phyloP scores from a whole-genome alignment of 768 basidiomycete genomes.

The Macrocybe gigantea region DNA sequence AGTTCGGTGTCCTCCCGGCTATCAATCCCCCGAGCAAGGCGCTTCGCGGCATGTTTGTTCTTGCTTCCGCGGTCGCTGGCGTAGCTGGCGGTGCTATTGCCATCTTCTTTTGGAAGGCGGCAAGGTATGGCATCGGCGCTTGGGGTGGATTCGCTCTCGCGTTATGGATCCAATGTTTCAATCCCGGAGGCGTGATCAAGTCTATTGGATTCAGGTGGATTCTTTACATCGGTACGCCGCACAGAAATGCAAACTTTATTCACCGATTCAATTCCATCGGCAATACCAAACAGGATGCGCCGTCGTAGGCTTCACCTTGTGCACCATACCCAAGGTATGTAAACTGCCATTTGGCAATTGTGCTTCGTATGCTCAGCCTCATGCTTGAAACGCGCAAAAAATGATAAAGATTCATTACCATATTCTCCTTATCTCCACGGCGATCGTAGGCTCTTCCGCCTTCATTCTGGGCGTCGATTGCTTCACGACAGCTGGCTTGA shows the following conservation, averaged over 20 bases:
- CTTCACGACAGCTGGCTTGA: conserved; percentile 85
- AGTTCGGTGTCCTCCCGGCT: conserved; percentile 81
- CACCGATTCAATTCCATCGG: conserved; percentile 8
- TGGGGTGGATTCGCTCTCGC: conserved; percentile 87
- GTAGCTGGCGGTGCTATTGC: conserved; percentile 78
- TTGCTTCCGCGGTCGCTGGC: conserved; percentile 75
- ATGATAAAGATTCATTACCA: conserved; percentile 66
- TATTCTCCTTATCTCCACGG: conserved; percentile 79
- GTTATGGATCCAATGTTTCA: conserved; percentile 84
- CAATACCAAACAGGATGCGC: conserved; percentile 48
- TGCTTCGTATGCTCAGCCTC: conserved; percentile 9
- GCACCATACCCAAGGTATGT: conserved; percentile 70
- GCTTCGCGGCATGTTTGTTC: conserved; percentile 85
- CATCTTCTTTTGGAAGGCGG: conserved; percentile 90
- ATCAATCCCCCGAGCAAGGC: conserved; percentile 75
- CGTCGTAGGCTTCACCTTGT: conserved; percentile 75
- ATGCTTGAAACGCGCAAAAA: conserved; percentile 12
- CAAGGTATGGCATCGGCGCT: conserved; percentile 77
- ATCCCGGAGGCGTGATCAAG: conserved; percentile 73
- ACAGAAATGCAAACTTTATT: conserved; percentile 1
- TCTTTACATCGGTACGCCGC: conserved; percentile 66
- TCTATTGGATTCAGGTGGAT: conserved; percentile 84
- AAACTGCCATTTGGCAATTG: conserved; percentile 6
- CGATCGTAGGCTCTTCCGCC: conserved; percentile 84
- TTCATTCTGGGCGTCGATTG: conserved; percentile 94